Evolutionary conservation across 129 eudicot genomes (phyloP).

Genomic region (Lactuca sativa): DNA sequence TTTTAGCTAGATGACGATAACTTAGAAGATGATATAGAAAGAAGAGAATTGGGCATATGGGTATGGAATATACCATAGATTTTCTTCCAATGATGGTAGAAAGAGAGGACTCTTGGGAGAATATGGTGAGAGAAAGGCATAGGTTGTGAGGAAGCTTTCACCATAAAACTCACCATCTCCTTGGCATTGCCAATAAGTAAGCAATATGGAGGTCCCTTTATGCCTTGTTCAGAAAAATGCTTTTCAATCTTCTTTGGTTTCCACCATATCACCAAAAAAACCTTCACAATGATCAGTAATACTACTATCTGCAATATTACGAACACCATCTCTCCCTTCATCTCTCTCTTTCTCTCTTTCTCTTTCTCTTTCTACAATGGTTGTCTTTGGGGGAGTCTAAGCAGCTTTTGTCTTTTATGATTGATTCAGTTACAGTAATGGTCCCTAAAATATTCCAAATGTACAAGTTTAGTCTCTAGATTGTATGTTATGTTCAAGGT

Average conservation of each 20-base stretch:
- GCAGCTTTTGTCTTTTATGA: conserved; percentile 31
- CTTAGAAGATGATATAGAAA: neutral
- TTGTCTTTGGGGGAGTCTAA: conserved; percentile 34
- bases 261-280: conserved; percentile 69
- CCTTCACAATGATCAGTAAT: conserved; percentile 37
- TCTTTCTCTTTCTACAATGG: conserved; percentile 19
- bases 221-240: conserved; percentile 87
- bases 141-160: conserved; percentile 80
- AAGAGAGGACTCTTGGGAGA: conserved; percentile 94
- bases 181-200: conserved; percentile 90
- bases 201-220: conserved; percentile 83
- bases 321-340: conserved; percentile 27
- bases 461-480: conserved; percentile 16
- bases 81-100: conserved; percentile 98
- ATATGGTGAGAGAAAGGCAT: conserved; percentile 83
- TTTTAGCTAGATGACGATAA: neutral
- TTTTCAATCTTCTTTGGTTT: conserved; percentile 77
- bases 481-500: neutral
- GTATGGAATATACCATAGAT: conserved; percentile 59
- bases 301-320: conserved; percentile 15
- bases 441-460: conserved; percentile 16
- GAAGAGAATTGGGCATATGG: neutral
- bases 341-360: conserved; percentile 10
- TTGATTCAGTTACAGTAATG: neutral
- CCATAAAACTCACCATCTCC: conserved; percentile 75